These are phyloP conservation scores for Mycena sanguinolenta DNA, from an alignment of 768 basidiomycete genomes.

Conservation along the genomic window DNA sequence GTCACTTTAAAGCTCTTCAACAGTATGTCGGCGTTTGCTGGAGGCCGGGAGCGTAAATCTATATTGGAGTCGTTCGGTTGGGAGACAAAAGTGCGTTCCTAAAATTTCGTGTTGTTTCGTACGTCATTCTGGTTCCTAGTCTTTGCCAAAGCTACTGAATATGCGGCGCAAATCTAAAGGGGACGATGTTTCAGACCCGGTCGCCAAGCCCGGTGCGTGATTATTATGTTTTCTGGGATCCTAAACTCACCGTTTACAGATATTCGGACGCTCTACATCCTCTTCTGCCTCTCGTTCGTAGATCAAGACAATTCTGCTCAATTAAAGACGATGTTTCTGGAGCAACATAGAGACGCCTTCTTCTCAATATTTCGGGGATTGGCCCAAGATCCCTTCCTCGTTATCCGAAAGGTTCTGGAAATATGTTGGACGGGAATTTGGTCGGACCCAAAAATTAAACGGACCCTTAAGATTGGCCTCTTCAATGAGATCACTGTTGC, in stretches of 20 bases:
- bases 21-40: slow-evolving; percentile 71
- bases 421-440: slow-evolving; percentile 83
- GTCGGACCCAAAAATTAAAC: slow-evolving; percentile 78
- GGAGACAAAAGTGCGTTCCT: slow-evolving; percentile 74
- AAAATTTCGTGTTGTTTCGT: not conserved
- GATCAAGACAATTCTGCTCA: slow-evolving; percentile 59
- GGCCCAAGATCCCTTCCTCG: slow-evolving; percentile 70
- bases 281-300: slow-evolving; percentile 82
- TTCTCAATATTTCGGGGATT: slow-evolving; percentile 82
- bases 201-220: slow-evolving; percentile 69
- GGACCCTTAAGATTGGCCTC: slow-evolving; percentile 76
- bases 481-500: slow-evolving; percentile 77
- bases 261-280: slow-evolving; percentile 82
- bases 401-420: slow-evolving; percentile 77
- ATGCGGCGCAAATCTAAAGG: slow-evolving; percentile 76
- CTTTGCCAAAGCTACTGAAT: slow-evolving; percentile 72
- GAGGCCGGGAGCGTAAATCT: slow-evolving; percentile 73
- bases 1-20: slow-evolving; percentile 75
- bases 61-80: slow-evolving; percentile 81
- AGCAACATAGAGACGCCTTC: slow-evolving; percentile 77
- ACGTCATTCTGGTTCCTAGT: slow-evolving; percentile 53
- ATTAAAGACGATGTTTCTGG: slow-evolving; percentile 75
- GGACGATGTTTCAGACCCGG: slow-evolving; percentile 51
- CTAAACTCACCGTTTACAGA: slow-evolving; percentile 59
- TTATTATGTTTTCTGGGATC: not conserved